phyloP scores from a whole-genome alignment of 768 basidiomycete species.

The Lactarius quietus region DNA sequence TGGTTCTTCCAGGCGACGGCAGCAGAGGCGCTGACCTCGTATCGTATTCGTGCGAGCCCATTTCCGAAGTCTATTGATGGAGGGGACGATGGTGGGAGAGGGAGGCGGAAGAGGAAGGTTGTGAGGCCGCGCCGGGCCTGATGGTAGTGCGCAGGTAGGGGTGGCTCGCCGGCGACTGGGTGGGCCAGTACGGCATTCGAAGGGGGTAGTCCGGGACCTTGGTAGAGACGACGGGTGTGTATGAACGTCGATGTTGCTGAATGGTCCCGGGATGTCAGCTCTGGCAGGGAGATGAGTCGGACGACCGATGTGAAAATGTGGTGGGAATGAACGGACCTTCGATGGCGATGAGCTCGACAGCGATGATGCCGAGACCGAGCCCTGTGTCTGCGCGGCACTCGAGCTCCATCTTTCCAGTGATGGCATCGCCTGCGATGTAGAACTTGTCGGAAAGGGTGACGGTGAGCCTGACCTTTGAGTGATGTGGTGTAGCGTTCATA shows the following conservation, averaged over 20 bases:
- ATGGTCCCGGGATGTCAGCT: constrained; percentile 73
- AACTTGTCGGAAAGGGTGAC: constrained; percentile 54
- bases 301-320: not conserved
- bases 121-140: constrained; percentile 73
- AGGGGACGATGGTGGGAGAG: constrained; percentile 62
- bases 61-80: constrained; percentile 68
- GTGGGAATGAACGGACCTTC: constrained; percentile 52
- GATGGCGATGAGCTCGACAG: constrained; percentile 71
- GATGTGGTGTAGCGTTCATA: constrained; percentile 80
- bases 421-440: constrained; percentile 61
- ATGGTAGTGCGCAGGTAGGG: constrained; percentile 61
- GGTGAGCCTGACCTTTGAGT: constrained; percentile 73
- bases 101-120: constrained; percentile 78
- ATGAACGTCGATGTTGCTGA: constrained; percentile 77
- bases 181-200: constrained; percentile 77
- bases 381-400: constrained; percentile 72
- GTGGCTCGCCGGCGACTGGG: constrained; percentile 53
- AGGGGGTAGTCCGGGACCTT: constrained; percentile 77
- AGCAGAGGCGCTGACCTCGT: constrained; percentile 70
- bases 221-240: constrained; percentile 66
- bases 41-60: constrained; percentile 63
- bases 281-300: constrained; percentile 37
- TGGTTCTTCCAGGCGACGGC: constrained; percentile 76
- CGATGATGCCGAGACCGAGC: constrained; percentile 69
- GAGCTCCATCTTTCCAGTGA: constrained; percentile 75